Percentiles rank a stretch among this genome's conserved stretches.
These are phyloP conservation scores for Alternaria gaisen DNA, from an alignment of 2,329 filamentous ascomycete species.

Conservation along the genomic window DNA sequence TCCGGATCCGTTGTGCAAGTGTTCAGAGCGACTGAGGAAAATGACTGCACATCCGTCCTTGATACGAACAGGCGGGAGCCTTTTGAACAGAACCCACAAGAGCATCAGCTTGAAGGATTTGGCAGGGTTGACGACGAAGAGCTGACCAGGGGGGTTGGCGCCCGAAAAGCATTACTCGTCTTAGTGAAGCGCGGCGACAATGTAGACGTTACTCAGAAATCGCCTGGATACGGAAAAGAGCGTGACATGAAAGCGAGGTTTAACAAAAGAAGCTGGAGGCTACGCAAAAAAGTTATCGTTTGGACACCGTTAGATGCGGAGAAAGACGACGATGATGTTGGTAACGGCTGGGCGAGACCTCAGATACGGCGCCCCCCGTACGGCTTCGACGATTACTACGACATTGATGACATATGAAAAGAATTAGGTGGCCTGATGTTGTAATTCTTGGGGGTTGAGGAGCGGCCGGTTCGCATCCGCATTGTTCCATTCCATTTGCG, in stretches of 20 bases:
- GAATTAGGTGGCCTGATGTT: background rate
- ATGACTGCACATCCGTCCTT: conserved; percentile 17
- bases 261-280: conserved; percentile 21
- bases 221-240: conserved; percentile 23
- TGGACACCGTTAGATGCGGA: conserved; percentile 21
- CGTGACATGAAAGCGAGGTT: conserved; percentile 25
- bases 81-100: conserved; percentile 17
- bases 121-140: conserved; percentile 22
- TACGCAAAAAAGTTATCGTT: conserved; percentile 25
- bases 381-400: conserved; percentile 22
- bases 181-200: conserved; percentile 20
- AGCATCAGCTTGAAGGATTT: conserved; percentile 11
- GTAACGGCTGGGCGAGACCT: conserved; percentile 25
- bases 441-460: background rate
- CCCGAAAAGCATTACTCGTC: conserved; percentile 18
- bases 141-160: conserved; percentile 17
- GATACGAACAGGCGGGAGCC: conserved; percentile 12
- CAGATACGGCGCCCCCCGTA: conserved; percentile 18
- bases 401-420: conserved; percentile 23
- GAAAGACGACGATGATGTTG: conserved; percentile 22
- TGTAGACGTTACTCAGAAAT: conserved; percentile 15
- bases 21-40: conserved; percentile 17
- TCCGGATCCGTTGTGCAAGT: conserved; percentile 18
- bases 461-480: background rate
- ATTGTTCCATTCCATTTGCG: background rate